Conservation (phyloP, 495 filamentous ascomycete species). For the Aspergillus campestris region DNA sequence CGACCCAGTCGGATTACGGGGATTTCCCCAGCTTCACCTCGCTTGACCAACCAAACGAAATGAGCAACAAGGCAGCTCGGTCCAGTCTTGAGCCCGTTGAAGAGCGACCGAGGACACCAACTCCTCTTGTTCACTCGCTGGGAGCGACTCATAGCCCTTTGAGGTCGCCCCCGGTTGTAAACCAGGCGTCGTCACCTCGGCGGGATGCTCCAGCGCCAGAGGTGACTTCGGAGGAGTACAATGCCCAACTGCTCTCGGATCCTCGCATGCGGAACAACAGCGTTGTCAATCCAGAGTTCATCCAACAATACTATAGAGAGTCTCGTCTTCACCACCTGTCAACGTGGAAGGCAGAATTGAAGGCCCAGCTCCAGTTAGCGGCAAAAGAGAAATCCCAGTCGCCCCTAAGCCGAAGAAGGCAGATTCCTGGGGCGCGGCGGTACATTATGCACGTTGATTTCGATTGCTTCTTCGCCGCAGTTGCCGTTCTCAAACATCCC, state of each 20-base stretch:
- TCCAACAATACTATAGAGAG: constrained; percentile 89
- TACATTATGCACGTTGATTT: constrained; percentile 97
- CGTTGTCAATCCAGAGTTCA: constrained; percentile 80
- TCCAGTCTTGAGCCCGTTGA: no score
- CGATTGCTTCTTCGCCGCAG: constrained; percentile 94
- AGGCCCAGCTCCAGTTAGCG: constrained; percentile 72
- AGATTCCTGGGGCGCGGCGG: constrained; percentile 51
- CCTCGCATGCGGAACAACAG: constrained; percentile 77
- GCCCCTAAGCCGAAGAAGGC: constrained; percentile 39
- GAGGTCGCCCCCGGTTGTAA: not conserved
- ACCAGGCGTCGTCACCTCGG: not conserved
- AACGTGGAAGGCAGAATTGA: constrained; percentile 89
- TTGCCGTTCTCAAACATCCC: constrained; percentile 71
- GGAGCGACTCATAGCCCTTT: not conserved
- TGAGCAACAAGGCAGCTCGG: no score
- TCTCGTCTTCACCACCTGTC: constrained; percentile 92
- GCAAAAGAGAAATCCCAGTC: constrained; percentile 58
- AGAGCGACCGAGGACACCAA: no score
- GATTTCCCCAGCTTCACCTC: constrained; percentile 36
- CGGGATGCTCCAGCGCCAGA: constrained; percentile 16
- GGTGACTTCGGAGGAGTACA: constrained; percentile 87
- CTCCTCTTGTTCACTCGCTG: no score
- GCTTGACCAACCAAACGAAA: constrained; percentile 11
- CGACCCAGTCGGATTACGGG: constrained; percentile 36
- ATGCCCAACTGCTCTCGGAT: constrained; percentile 69